Evolutionary conservation across 2,329 filamentous ascomycete genomes (phyloP), one percentile per base, ranked within the genome.

Genomic region (Penicillium sp.): DNA sequence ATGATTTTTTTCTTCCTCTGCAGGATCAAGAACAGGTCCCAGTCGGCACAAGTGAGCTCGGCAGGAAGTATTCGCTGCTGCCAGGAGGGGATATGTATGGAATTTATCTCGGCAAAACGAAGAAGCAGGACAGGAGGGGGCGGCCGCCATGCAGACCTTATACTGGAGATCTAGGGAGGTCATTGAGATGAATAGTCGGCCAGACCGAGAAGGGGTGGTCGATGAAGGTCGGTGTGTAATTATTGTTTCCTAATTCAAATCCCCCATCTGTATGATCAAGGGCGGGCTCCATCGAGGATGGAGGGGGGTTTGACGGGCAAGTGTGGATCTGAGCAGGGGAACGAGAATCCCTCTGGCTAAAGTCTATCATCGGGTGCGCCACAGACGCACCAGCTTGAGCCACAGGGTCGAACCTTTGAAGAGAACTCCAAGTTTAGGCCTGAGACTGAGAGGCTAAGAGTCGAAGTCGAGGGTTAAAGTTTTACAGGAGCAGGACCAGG

Each of bases 221-320:
- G 47, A 43, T 43, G 46, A 47, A 46, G 52, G 53, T 49, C 50
- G 48, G 51, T 56, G 53, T 56, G 53, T 42, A 48, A 50, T 51
- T 56, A 51, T 51, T 56, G 46, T 32, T 32, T 32, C 29, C 29
- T 11, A 32, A 32, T 11, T 32, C 29, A 49, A 57, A 52, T 47
- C 38, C 46, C 56, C 55, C 51, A 57, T 48, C 51, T 55, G 36
- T 54, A 59, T 58, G 56, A 60, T 60, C 57, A 58, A 57, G 53
- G 57, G 52, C 55, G 56, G 56, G 56, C 54, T 56, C 57, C 54
- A 54, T 56, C 54, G 56, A 56, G 18, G 25, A 32, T 32, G 11
- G 29, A 11, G 11, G 29, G 29, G 56, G 57, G n/a, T 18, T 51
- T 56, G 46, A 46, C 40, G 49, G 44, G 28, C 34, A 51, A 43